Evolutionary conservation across 1,139 yeast genomes (phyloP).

Genomic region (Candida mesenterica): DNA sequence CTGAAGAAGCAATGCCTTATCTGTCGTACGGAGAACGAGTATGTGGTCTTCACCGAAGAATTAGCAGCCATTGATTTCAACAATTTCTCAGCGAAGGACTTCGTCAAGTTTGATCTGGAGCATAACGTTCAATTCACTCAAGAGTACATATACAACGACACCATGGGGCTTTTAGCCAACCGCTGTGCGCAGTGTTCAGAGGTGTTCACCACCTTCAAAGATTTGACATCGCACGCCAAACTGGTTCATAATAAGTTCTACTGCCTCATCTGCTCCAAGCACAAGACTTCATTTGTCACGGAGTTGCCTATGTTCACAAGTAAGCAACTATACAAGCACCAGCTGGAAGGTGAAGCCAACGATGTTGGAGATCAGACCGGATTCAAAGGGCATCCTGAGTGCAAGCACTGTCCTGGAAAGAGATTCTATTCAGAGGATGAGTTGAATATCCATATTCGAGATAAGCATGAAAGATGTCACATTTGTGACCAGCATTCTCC

Average conservation of each 20-base stretch:
- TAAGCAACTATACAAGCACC: slow-evolving; percentile 68
- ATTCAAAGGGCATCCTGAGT: slow-evolving; percentile 85
- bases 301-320: slow-evolving; percentile 66
- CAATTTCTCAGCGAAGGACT: slow-evolving; percentile 10
- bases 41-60: slow-evolving; percentile 56
- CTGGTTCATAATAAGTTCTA: slow-evolving; percentile 58
- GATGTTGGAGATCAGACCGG: slow-evolving; percentile 83
- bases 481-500: slow-evolving; percentile 77
- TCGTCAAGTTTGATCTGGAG: slow-evolving; percentile 40
- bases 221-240: slow-evolving; percentile 63
- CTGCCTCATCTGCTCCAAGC: slow-evolving; percentile 73
- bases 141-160: slow-evolving; percentile 35
- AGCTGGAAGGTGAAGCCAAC: slow-evolving; percentile 58
- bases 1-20: slow-evolving; percentile 73
- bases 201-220: slow-evolving; percentile 48
- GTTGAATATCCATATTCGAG: slow-evolving; percentile 75
- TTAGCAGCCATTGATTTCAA: background rate
- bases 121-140: slow-evolving; percentile 54
- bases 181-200: slow-evolving; percentile 58
- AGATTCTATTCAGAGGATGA: slow-evolving; percentile 91
- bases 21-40: slow-evolving; percentile 71
- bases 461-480: slow-evolving; percentile 83
- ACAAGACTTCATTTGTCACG: slow-evolving; percentile 72
- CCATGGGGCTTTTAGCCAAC: slow-evolving; percentile 52
- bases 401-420: slow-evolving; percentile 73